These are phyloP conservation scores for Zygoascus biomembranicola DNA, from an alignment of 805 yeast species.

Conservation along the genomic window DNA sequence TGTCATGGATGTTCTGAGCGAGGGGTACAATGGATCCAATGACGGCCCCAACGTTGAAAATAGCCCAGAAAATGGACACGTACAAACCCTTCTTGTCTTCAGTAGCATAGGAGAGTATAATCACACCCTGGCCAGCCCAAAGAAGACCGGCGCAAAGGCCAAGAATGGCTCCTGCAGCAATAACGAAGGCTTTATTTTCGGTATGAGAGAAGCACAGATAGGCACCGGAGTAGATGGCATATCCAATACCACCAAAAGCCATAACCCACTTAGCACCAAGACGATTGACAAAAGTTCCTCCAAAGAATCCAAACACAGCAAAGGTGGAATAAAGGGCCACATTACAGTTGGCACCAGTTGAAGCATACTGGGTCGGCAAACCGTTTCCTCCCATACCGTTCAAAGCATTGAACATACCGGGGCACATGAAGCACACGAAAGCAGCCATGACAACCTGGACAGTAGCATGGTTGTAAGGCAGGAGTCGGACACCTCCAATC, in stretches of 20 bases:
- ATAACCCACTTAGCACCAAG: conserved; percentile 38
- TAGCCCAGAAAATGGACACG: conserved; percentile 50
- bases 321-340: conserved; percentile 48
- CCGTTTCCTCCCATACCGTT: conserved; percentile 45
- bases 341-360: conserved; percentile 39
- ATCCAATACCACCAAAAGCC: conserved; percentile 40
- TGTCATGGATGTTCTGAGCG: conserved; percentile 37
- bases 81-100: conserved; percentile 46
- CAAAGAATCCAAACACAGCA: conserved; percentile 49
- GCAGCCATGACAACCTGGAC: conserved; percentile 40
- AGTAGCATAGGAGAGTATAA: conserved; percentile 49
- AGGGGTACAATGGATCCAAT: conserved; percentile 53
- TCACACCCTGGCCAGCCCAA: conserved; percentile 55
- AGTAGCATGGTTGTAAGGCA: conserved; percentile 33
- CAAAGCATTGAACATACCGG: conserved; percentile 46
- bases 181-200: conserved; percentile 42
- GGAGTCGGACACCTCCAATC: conserved; percentile 23
- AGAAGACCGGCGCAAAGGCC: conserved; percentile 48
- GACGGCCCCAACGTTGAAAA: conserved; percentile 55
- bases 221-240: conserved; percentile 39
- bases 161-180: conserved; percentile 49
- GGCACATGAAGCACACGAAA: conserved; percentile 41
- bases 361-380: conserved; percentile 10
- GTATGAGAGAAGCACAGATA: conserved; percentile 37
- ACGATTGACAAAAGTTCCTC: conserved; percentile 46